Conservation (phyloP, 169 alveolate species). For the Eimeria brunetti region DNA sequence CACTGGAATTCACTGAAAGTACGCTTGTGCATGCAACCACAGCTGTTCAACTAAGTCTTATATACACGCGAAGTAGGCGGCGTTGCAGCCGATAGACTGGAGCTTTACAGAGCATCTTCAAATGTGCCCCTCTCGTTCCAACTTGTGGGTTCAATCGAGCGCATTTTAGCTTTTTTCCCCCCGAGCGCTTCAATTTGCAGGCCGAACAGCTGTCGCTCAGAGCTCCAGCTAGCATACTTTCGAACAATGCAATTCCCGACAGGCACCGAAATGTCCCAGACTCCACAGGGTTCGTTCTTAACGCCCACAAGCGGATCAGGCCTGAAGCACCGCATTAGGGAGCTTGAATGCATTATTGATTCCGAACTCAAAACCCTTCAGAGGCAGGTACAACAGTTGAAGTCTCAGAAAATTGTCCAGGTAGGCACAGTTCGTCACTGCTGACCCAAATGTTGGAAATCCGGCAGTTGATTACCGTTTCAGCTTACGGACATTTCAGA, state of each 20-base stretch:
- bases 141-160: neutral
- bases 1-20: neutral
- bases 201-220: neutral
- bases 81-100: neutral
- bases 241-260: constrained; percentile 32
- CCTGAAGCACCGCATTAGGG: constrained; percentile 79
- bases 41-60: neutral
- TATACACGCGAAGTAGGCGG: neutral
- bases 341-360: constrained; percentile 78
- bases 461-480: neutral
- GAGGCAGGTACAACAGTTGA: constrained; percentile 73
- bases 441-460: neutral
- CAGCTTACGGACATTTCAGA: neutral
- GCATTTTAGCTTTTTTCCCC: neutral
- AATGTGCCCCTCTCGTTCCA: neutral
- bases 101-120: neutral
- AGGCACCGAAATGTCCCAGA: constrained; percentile 2
- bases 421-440: neutral
- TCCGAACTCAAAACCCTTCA: constrained; percentile 75
- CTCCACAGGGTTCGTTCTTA: constrained; percentile 58
- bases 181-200: neutral
- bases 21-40: neutral
- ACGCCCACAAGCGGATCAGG: constrained; percentile 82
- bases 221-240: neutral
- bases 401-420: constrained; percentile 76